Conservation (phyloP, 176 grass and related monocot genomes). For the Oryza australiensis region DNA sequence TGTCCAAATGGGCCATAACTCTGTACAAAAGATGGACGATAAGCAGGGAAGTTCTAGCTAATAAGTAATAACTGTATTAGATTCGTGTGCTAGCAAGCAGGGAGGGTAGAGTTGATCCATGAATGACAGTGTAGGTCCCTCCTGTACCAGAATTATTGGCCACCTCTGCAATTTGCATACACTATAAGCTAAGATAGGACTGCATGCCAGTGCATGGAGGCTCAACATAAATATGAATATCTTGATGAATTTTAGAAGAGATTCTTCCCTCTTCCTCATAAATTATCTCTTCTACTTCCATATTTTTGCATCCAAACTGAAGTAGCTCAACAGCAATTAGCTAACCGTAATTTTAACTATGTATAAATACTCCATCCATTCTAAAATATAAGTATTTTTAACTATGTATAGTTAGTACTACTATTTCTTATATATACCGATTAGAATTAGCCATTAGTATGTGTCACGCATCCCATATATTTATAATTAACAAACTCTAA, state of each 20-base stretch:
- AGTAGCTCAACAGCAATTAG: not conserved
- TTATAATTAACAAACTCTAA: not conserved
- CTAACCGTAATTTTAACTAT: not conserved
- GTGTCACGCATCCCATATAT: not conserved
- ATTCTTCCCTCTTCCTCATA: not conserved
- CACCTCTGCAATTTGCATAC: not conserved
- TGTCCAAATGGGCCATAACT: not conserved
- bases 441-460: not conserved
- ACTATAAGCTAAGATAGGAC: not conserved
- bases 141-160: not conserved
- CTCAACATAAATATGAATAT: not conserved
- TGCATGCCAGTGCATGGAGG: not conserved
- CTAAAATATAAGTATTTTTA: no score
- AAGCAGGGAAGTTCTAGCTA: no score
- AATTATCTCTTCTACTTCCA: not conserved
- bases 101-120: not conserved
- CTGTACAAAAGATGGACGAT: not conserved
- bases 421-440: not conserved
- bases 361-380: no score
- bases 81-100: not conserved
- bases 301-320: not conserved
- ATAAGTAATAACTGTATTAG: not conserved
- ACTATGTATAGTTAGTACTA: no score
- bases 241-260: not conserved
- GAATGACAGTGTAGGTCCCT: not conserved